phyloP scores from a whole-genome alignment of 139 green algal genomes.

The Chlorella sp. region DNA sequence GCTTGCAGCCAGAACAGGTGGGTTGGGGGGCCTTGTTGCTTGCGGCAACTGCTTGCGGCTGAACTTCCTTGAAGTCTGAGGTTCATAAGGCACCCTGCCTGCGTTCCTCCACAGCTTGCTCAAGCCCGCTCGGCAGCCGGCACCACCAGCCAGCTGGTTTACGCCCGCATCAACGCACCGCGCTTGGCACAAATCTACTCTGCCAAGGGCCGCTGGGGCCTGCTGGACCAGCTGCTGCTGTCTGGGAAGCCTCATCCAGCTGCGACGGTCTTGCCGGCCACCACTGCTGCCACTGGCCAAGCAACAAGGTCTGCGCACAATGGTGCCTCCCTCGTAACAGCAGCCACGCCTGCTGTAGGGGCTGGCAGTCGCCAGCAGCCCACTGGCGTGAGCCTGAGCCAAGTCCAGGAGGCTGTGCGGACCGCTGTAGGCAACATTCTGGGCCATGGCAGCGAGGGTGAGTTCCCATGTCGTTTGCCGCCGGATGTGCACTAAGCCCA shows the following conservation, averaged over 20 bases:
- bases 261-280: no score
- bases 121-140: background rate
- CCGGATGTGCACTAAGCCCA: no score
- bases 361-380: background rate
- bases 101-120: background rate
- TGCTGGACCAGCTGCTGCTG: constrained; percentile 12
- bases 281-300: no score
- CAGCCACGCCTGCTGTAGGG: no score
- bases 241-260: no score
- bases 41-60: background rate
- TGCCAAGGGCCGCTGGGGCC: constrained; percentile 34
- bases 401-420: background rate
- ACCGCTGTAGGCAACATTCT: background rate
- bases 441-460: background rate
- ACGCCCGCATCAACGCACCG: constrained; percentile 16
- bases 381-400: background rate
- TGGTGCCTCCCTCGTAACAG: no score
- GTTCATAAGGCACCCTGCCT: background rate
- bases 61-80: background rate
- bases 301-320: no score
- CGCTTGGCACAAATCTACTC: constrained; percentile 34
- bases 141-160: constrained; percentile 15
- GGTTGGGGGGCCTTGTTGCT: background rate
- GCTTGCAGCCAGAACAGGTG: background rate
- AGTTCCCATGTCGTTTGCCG: no score